Percentiles rank a stretch among this genome's conserved stretches.
Conservation (phyloP, 257 asterid species). For the Ilex aquifolium region DNA sequence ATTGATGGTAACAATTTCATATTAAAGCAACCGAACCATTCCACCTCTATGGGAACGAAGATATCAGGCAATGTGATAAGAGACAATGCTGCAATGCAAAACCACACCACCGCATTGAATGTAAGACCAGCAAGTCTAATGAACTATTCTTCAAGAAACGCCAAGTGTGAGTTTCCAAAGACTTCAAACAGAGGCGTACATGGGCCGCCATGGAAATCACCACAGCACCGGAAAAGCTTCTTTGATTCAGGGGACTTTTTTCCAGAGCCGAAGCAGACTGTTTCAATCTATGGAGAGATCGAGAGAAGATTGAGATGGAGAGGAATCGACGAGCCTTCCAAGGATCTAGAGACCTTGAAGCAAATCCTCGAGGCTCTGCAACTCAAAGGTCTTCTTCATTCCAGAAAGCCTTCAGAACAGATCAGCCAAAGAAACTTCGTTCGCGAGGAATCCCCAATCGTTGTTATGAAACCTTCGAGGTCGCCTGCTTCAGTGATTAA, state of each 20-base stretch:
- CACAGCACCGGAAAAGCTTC: constrained; percentile 52
- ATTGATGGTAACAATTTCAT: constrained; percentile 31
- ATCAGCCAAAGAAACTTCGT: constrained; percentile 42
- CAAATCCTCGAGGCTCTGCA: constrained; percentile 93
- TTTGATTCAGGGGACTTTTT: constrained; percentile 72
- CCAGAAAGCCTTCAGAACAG: constrained; percentile 38
- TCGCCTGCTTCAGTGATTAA: constrained; percentile 28
- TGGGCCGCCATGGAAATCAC: constrained; percentile 44
- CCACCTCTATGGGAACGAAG: constrained; percentile 9
- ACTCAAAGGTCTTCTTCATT: constrained; percentile 82
- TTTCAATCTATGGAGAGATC: constrained; percentile 50
- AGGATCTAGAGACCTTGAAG: constrained; percentile 78
- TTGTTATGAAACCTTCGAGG: constrained; percentile 49
- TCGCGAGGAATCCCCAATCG: constrained; percentile 59
- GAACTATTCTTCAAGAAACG: constrained; percentile 25
- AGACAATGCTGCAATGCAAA: constrained; percentile 9
- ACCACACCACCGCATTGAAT: not conserved
- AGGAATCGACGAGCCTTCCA: constrained; percentile 72
- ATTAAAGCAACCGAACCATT: constrained; percentile 23
- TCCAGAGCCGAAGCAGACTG: constrained; percentile 65
- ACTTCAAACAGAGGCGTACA: constrained; percentile 31
- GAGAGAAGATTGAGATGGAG: constrained; percentile 60
- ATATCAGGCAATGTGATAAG: constrained; percentile 17
- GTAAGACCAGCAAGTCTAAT: constrained; percentile 23
- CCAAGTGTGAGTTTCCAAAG: constrained; percentile 26